These are phyloP conservation scores for Colletotrichum sp. DNA, from an alignment of 2,329 filamentous ascomycete genomes.

Conservation along the genomic window DNA sequence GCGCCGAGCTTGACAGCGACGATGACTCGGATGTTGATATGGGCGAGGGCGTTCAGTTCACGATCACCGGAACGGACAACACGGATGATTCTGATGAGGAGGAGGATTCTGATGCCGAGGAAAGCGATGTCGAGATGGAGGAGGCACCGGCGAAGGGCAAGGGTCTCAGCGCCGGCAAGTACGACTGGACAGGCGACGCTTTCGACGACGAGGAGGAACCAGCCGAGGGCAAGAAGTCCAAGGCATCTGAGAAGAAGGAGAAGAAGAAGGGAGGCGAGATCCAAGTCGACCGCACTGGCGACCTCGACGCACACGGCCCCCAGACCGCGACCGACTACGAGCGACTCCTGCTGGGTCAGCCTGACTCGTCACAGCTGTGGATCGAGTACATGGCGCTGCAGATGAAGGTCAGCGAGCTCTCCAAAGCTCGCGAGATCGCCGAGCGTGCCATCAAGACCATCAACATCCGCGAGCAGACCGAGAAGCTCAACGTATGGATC, in stretches of 20 bases:
- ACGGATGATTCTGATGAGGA: constrained; percentile 42
- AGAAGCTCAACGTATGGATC: constrained; percentile 96
- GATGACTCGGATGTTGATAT: constrained; percentile 52
- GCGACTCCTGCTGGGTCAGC: constrained; percentile 87
- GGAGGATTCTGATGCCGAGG: constrained; percentile 42
- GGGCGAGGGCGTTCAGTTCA: constrained; percentile 48
- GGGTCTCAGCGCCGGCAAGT: constrained; percentile 66
- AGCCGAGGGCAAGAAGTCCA: constrained; percentile 31
- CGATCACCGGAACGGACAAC: constrained; percentile 50
- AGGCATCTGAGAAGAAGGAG: constrained; percentile 43
- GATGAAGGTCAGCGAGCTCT: constrained; percentile 86
- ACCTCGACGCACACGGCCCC: constrained; percentile 86
- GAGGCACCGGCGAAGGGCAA: constrained; percentile 28
- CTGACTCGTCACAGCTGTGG: constrained; percentile 93
- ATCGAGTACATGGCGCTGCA: constrained; percentile 99
- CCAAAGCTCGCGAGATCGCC: constrained; percentile 86
- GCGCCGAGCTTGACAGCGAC: constrained; percentile 49
- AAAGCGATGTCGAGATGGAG: constrained; percentile 49
- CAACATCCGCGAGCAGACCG: constrained; percentile 86
- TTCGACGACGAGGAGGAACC: constrained; percentile 64
- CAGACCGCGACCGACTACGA: constrained; percentile 93
- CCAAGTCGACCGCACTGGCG: constrained; percentile 88
- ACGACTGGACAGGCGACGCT: constrained; percentile 83
- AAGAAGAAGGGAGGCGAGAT: constrained; percentile 79
- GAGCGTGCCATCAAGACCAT: constrained; percentile 92